Evolutionary conservation across 225 moss, liverwort and hornwort species (phyloP), one percentile per base, ranked within the genome.

Genomic region (Antitrichia curtipendula): DNA sequence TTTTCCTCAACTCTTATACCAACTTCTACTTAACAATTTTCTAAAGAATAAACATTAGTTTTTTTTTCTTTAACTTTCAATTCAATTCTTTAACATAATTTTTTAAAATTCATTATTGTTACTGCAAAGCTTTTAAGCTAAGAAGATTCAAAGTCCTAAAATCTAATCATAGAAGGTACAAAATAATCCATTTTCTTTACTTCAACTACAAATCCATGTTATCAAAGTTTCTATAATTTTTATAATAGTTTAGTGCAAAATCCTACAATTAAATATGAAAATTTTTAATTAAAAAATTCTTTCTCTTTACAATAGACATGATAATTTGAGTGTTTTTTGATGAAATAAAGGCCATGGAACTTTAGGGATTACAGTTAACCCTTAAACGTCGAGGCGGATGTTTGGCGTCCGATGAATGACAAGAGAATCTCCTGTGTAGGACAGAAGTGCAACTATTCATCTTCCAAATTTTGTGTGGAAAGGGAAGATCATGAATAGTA

Each of bases 181-280:
- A 71, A 71, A 71, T 24, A 69, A 24, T 11, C 7, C 38, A 40
- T 24, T 40, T 25, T 40, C 13, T 69, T 40, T 4, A 23, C 40
- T 23, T 38, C 40, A 69, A 14, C 4, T 1, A 0, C 38, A 68
- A 7, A 38, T n/a, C 22, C 1, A 68, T n/a, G 3, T 7, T 0
- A 12, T 38, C 23, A 22, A 68, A 68, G 23, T 68, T 68, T 65
- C 11, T 36, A 20, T n/a, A n/a, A 10, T n/a, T 36, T n/a, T 66
- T n/a, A 66, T 22, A 12, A 2, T 18, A 21, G 3, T 66, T 5
- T n/a, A n/a, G 3, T 65, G 20, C 10, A 65, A 65, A 10, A 65
- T 5, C 15, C 5, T 17, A 5, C 3, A 5, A 0, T 66, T 8
- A 21, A 6, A n/a, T 36, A 36, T 36, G 19, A 10, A 36, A 65